Evolutionary conservation across 371 early-diverging fungal genomes (phyloP), one percentile per base, ranked within the genome.

Genomic region (Mucor ambiguus): DNA sequence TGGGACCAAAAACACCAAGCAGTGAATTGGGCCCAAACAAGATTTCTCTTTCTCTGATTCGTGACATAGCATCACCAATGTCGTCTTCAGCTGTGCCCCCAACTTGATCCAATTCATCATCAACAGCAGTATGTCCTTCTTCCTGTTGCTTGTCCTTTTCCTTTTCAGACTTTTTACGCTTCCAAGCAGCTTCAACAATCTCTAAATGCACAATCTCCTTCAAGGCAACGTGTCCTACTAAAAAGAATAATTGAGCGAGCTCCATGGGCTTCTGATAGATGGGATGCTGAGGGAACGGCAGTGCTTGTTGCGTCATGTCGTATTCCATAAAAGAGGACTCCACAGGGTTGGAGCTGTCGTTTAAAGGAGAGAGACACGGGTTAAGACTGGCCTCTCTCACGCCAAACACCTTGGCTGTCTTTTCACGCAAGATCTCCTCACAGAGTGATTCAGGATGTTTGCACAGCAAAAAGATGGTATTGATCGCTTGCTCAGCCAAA

Each of bases 121-220:
- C 91, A 0, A 69, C 75, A 3, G 73, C 63, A 0, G 61, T 64
- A 24, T 73, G 69, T 12, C 66, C 70, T 33, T 67, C 79, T 26
- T 64, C 57, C 35, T 57, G 46, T 29, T 33, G 29, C 38, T 57
- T 24, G 44, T 67, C 72, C 64, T 73, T 69, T 33, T 73, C 77
- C 20, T 72, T 76, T 38, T 73, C 63, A 33, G 58, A 55, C 55
- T 62, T 75, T 61, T 73, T 73, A 16, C 64, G 61, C 16, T 66
- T 71, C 66, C 68, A 72, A 8, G 71, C 64, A 35, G 79, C 77
- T 57, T 77, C 79, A 67, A 76, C 73, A 61, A 88, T 83, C 75
- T 98, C 98, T 64, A 98, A 78, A 74, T 96, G 92, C 12, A 96
- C 97, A 67, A 96, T 93, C 65, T 97, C 93, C 75, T 96, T 95